A percentile compares a stretch with the other conserved stretches of the same genome.
phyloP scores from a whole-genome alignment of 177 flowering plant species.

The Vitis hybrid region DNA sequence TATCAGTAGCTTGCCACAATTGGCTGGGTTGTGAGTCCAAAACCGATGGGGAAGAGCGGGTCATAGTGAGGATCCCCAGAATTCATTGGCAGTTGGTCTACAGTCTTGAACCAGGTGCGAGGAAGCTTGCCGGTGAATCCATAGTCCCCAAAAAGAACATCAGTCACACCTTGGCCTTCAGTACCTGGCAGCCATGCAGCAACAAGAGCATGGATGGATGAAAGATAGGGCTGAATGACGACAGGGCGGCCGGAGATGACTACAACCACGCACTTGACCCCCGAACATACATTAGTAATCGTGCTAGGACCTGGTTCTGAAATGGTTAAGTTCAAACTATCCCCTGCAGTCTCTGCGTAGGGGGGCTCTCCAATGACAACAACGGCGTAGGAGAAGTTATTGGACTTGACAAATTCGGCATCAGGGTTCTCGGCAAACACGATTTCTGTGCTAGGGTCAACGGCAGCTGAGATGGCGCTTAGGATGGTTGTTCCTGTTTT shows the following conservation, averaged over 20 bases:
- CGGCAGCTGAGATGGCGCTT: constrained; percentile 8
- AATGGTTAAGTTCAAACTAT: constrained; percentile 35
- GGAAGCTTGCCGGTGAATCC: too few species aligned
- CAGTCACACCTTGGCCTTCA: constrained; percentile 20
- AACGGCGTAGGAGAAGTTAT: constrained; percentile 27
- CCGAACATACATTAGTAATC: constrained; percentile 31
- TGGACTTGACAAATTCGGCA: constrained; percentile 20
- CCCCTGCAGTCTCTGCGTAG: constrained; percentile 33
- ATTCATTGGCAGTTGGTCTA: too few species aligned
- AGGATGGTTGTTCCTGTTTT: constrained; percentile 25
- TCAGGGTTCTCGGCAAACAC: constrained; percentile 20
- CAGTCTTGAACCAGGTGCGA: too few species aligned
- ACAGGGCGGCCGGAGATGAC: constrained; percentile 42
- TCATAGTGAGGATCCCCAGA: too few species aligned
- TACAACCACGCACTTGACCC: constrained; percentile 33
- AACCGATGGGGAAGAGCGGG: too few species aligned
- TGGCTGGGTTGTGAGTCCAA: too few species aligned
- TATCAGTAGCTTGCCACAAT: too few species aligned
- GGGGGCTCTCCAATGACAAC: constrained; percentile 40
- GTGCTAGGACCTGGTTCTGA: constrained; percentile 6
- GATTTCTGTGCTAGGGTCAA: constrained; percentile 19
- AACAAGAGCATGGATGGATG: constrained; percentile 35
- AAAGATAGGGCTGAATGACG: constrained; percentile 32
- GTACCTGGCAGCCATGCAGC: constrained; percentile 42
- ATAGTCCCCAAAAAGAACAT: too few species aligned